phyloP scores from a whole-genome alignment of 208 protist species.

The Acanthamoeba triangularis region DNA sequence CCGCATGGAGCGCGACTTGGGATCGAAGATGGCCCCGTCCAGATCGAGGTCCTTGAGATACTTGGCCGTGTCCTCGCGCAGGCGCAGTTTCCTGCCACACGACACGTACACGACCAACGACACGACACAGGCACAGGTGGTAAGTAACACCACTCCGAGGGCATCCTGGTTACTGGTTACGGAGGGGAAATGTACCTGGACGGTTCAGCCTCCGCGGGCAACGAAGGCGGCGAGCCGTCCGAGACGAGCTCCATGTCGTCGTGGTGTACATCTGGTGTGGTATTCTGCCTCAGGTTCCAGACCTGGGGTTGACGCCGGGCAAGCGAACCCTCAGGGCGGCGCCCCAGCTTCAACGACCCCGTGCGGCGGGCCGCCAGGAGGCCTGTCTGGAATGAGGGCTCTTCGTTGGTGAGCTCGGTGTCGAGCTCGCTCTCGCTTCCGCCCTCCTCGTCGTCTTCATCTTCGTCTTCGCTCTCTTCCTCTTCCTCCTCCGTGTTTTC shows the following conservation, averaged over 20 bases:
- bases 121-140: too few relatives aligned
- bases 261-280: not conserved
- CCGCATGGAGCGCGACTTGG: conserved; percentile 96
- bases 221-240: not conserved
- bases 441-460: not conserved
- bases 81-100: not conserved
- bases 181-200: not conserved
- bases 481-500: not conserved
- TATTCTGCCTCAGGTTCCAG: too few relatives aligned
- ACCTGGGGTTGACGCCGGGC: not conserved
- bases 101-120: not conserved
- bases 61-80: conserved; percentile 95
- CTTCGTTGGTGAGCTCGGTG: not conserved
- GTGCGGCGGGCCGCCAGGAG: too few relatives aligned
- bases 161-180: too few relatives aligned
- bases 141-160: too few relatives aligned
- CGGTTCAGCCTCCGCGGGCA: not conserved
- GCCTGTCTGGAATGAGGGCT: not conserved
- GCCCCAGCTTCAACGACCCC: not conserved
- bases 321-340: not conserved
- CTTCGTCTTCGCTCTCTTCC: not conserved
- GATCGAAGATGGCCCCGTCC: conserved; percentile 95
- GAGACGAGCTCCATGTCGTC: not conserved
- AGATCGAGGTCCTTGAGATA: conserved; percentile 95
- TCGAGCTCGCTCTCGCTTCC: not conserved